phyloP scores from a whole-genome alignment of 2,329 filamentous ascomycete genomes.

The Leptodontidium sp. region DNA sequence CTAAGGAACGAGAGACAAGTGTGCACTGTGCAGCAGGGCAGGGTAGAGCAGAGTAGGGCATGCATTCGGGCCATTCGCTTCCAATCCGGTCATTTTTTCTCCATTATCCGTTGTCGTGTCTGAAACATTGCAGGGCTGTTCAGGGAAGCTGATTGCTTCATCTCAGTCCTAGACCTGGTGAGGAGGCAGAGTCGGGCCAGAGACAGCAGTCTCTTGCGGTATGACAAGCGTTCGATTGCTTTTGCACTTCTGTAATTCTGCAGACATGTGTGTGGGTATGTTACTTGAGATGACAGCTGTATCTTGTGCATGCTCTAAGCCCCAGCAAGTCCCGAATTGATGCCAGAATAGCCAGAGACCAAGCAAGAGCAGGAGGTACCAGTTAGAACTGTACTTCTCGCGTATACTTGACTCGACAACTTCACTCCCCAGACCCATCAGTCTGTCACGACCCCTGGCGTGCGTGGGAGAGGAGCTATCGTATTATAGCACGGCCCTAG shows the following conservation, averaged over 20 bases:
- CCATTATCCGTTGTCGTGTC: neutral
- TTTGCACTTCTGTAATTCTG: slow-evolving; percentile 20
- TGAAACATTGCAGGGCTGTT: slow-evolving; percentile 16
- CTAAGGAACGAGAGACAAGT: slow-evolving; percentile 7
- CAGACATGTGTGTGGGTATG: neutral
- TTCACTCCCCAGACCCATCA: neutral
- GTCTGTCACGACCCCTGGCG: slow-evolving; percentile 5
- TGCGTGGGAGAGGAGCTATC: slow-evolving; percentile 13
- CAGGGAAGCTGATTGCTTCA: neutral
- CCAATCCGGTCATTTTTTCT: neutral
- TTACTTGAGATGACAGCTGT: slow-evolving; percentile 21
- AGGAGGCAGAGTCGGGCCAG: slow-evolving; percentile 4
- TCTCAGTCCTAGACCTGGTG: neutral
- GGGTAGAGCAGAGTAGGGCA: neutral
- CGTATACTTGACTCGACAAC: neutral
- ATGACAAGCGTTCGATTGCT: neutral
- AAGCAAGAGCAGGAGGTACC: neutral
- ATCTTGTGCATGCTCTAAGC: slow-evolving; percentile 26
- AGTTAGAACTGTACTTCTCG: neutral
- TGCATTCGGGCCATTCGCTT: slow-evolving; percentile 7
- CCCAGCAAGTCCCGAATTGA: slow-evolving; percentile 8
- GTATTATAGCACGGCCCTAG: slow-evolving; percentile 7
- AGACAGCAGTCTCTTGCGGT: neutral
- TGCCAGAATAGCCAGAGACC: slow-evolving; percentile 13
- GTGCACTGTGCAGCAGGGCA: neutral